Base-by-base conservation (phyloP, 2,329 filamentous ascomycete species). In the Mycosphaerella sp. region DNA sequence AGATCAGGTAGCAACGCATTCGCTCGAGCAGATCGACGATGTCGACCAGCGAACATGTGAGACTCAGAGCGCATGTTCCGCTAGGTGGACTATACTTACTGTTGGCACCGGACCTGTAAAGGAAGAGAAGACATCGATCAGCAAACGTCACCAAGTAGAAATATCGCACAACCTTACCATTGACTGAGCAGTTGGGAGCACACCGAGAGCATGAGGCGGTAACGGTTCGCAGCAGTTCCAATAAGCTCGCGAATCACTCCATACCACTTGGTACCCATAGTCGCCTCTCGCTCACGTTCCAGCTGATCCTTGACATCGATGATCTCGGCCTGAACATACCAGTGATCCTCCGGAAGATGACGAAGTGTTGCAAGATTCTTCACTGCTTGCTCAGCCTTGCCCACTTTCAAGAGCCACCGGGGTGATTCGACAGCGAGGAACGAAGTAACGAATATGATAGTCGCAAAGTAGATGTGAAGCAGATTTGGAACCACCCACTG, bases 381-480 rank as follows among this genome's bases (percentile, higher is more conserved):
- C 10, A 52, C 44, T 34, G 66, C 66, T 41, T 64, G 47, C 41
- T 65, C 64, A 18, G 63, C 55, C 53, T 64, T 61, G 36, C 63
- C 64, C 21, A 63, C 59, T 52, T 66, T 67, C 52, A 64, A 41
- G 4, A 68, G 59, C 64, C 65, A 68, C 34, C 66, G 58, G 3
- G 66, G 66, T 16, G 56, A 60, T 43, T 68, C 66, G 50, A 63
- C 56, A 4, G 62, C 60, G 49, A 66, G 58, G 52, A 66, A 84
- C 9, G 81, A 86, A 12, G 89, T 74, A 50, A 80, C 60, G 63
- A 87, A 79, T 64, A 89, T 88, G 54, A 90, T 69, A 4, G 79
- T 79, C 2, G 86, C 82, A 62, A 90, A 89, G 63, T 89, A 89
- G 66, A 91, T 74, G 65, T 91, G 86, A 51, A 90, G 73, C 59